Base-by-base conservation (phyloP, 2,329 filamentous ascomycete genomes). In the Monosporascus ibericus region DNA sequence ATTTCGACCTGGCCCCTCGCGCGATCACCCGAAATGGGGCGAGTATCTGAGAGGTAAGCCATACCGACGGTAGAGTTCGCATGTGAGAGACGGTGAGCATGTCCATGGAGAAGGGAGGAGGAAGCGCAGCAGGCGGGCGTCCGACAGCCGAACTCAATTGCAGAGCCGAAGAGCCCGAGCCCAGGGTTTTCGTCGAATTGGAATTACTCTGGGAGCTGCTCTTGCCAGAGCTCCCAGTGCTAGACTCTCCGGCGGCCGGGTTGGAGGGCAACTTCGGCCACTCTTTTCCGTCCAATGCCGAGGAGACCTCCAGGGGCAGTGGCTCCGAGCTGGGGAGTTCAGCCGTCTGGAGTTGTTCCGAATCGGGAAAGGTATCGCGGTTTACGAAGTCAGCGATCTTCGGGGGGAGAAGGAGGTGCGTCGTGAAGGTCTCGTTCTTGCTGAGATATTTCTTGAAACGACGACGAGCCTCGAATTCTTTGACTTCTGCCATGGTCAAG, bases 401-500 rank as follows among this genome's bases (percentile, higher is more conserved):
- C 17, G 52, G 50, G 25, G 55, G 58, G 49, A 58, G 38, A 40
- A 58, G 57, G 18, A 63, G 51, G 24, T 57, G 51, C 14, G 52
- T 50, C 18, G 25, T 17, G 42, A 60, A 56, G 47, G 46, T 50
- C 46, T 64, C 58, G 20, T 65, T 60, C 50, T 55, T 60, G 40
- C 61, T 61, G 51, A 70, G 67, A 55, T 69, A 68, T 39, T 58
- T 67, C 30, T 57, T 67, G 55, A 65, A 67, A 17, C 60, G 65
- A 37, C 61, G 68, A 39, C 66, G 68, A 8, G 64, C 60, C 44
- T 71, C 67, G 36, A 68, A 66, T 15, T 71, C 70, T 52, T 70
- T 68, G 48, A 76, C 69, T 57, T 77, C 75, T 14, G 68, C 60
- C 55, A 70, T 67, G 46, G 70, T 68, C 52, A 77, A 51, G 30